Base-by-base conservation (phyloP, 2,329 filamentous ascomycete genomes). In the Cadophora sp. region DNA sequence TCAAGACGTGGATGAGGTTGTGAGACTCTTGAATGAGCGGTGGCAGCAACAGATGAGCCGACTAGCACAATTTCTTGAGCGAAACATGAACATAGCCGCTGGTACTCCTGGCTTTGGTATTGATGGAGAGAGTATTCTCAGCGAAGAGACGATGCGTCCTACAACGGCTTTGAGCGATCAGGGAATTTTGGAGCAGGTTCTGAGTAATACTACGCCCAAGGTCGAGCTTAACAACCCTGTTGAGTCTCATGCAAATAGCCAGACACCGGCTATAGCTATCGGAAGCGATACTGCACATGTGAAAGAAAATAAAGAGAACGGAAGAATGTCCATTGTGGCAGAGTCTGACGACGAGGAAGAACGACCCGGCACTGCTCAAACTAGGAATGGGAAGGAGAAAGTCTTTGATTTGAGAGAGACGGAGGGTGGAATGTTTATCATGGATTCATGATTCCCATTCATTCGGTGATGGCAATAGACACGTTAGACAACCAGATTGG, bases 201-300 rank as follows among this genome's bases (percentile, higher is more conserved):
- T 77, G 37, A 76, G 68, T 50, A 78, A 76, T 40, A 78, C 76
- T 4, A 78, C 77, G 4, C 77, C 77, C 1, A 74, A 62, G 34
- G 56, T 74, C 9, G 77, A 78, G 55, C 53, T 75, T 0, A 68
- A 68, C 12, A 72, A 77, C 67, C 76, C 76, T 1, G 71, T 77
- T 9, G 76, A 77, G 51, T 69, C 69, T 22, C 69, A 72, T 12
- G 26, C 51, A 4, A 14, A 27, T 19, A 29, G 1, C 51, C 58
- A 67, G 24, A 67, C 51, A 7, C 27, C 24, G 29, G 46, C 60
- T n/a, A 31, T 61, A 19, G 34, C 31, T n/a, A 48, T 48, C 19
- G 48, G 26, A 6, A 50, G 24, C 5, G 58, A 61, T 37, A 9
- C 19, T 12, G 22, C 19, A 24, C 12, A 61, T 31, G 12, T 6